Conservation (phyloP, 768 basidiomycete species). For the Phallus indusiatus region DNA sequence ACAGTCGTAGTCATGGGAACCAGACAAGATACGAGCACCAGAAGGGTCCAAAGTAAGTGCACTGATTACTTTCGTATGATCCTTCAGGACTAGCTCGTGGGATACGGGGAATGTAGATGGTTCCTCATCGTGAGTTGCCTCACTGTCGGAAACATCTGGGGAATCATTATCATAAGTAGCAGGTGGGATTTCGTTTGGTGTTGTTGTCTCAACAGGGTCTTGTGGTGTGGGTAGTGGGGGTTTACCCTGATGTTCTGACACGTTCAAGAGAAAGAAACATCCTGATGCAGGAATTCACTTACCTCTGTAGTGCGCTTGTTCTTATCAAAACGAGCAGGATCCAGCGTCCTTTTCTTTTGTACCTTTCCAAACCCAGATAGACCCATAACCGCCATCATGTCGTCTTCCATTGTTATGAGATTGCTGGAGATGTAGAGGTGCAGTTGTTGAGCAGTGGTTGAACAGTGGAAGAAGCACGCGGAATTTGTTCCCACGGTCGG, state of each 20-base stretch:
- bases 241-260: constrained; percentile 21
- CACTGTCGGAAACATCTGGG: constrained; percentile 8
- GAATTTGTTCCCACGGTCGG: too few relatives aligned
- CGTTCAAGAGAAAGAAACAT: constrained; percentile 9
- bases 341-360: constrained; percentile 52
- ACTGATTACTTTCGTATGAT: constrained; percentile 93
- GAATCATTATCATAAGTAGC: constrained; percentile 1
- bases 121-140: constrained; percentile 26
- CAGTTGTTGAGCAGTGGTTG: too few relatives aligned
- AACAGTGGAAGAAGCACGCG: too few relatives aligned
- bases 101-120: constrained; percentile 70
- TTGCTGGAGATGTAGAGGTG: too few relatives aligned
- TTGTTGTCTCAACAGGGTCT: constrained; percentile 8
- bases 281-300: not conserved
- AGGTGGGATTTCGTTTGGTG: not conserved
- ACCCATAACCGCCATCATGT: constrained; percentile 75
- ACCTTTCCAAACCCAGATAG: constrained; percentile 78
- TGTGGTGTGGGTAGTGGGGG: not conserved
- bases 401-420: constrained; percentile 37
- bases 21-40: constrained; percentile 83
- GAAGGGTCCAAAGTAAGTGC: constrained; percentile 89
- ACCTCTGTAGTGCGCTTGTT: constrained; percentile 45
- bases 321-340: constrained; percentile 73
- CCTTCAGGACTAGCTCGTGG: constrained; percentile 87
- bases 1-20: constrained; percentile 95